Conservation (phyloP, 768 basidiomycete genomes). For the Trametes maxima region DNA sequence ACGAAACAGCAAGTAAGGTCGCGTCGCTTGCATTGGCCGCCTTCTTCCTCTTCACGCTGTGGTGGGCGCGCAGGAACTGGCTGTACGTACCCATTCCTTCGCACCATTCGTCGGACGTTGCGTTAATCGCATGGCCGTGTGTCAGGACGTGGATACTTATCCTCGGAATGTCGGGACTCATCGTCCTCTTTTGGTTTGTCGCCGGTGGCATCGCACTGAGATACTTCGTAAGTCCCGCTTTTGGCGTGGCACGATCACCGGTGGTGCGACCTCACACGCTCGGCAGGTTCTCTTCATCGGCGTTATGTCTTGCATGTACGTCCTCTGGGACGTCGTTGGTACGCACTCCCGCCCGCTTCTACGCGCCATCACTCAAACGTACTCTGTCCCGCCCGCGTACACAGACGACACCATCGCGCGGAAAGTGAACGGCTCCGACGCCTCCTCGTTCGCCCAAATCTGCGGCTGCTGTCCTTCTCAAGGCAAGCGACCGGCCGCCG, state of each 20-base stretch:
- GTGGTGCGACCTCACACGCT: neutral
- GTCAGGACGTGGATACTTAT: constrained; percentile 78
- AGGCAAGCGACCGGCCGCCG: constrained; percentile 44
- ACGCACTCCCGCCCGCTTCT: neutral
- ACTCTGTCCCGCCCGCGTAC: neutral
- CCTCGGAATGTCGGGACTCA: constrained; percentile 75
- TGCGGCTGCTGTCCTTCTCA: constrained; percentile 86
- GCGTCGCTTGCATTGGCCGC: constrained; percentile 77
- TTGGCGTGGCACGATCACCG: neutral
- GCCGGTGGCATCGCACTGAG: constrained; percentile 72
- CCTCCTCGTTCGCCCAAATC: constrained; percentile 79
- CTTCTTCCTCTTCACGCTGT: constrained; percentile 87
- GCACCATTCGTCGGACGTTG: neutral
- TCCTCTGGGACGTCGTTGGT: constrained; percentile 88
- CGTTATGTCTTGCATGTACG: constrained; percentile 86
- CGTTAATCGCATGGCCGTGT: neutral
- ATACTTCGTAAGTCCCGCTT: constrained; percentile 58
- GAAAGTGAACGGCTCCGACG: constrained; percentile 87
- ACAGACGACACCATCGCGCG: constrained; percentile 82
- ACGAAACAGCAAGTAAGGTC: constrained; percentile 86
- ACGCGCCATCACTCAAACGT: neutral
- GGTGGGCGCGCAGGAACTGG: constrained; percentile 81
- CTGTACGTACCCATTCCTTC: constrained; percentile 48
- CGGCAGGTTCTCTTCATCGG: constrained; percentile 77
- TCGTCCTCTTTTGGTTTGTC: constrained; percentile 85